phyloP scores from a whole-genome alignment of 495 filamentous ascomycete species.

The Hypoxylon rickii region DNA sequence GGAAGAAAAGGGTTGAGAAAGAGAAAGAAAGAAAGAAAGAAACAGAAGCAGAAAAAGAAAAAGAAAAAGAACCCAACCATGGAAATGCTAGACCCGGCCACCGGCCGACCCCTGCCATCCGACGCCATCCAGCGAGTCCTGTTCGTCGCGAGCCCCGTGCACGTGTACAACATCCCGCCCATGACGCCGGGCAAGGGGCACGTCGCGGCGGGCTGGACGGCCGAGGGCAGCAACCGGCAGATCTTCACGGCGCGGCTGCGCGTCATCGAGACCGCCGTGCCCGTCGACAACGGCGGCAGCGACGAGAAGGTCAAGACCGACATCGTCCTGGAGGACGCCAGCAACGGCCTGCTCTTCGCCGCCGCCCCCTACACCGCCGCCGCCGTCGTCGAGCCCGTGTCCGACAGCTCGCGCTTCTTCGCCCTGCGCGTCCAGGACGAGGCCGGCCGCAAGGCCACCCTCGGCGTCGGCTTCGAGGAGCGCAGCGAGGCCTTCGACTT shows the following conservation, averaged over 20 bases:
- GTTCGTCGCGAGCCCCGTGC: conserved; percentile 69
- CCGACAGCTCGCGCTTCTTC: conserved; percentile 79
- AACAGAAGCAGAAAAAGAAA: background rate
- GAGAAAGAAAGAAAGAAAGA: background rate
- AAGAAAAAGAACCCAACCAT: conserved; percentile 26
- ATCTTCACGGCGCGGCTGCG: conserved; percentile 85
- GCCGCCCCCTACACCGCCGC: conserved; percentile 70
- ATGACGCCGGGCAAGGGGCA: conserved; percentile 71
- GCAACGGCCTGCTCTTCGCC: conserved; percentile 74
- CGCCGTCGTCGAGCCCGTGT: conserved; percentile 67
- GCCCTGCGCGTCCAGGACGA: conserved; percentile 75
- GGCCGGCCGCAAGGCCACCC: conserved; percentile 67
- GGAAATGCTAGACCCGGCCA: conserved; percentile 61
- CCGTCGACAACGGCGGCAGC: conserved; percentile 34
- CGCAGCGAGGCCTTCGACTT: conserved; percentile 82
- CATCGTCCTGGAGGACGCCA: conserved; percentile 74
- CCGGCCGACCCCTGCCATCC: conserved; percentile 58
- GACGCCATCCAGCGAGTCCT: conserved; percentile 81
- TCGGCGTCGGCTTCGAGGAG: conserved; percentile 88
- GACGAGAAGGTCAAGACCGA: conserved; percentile 65
- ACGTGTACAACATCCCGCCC: conserved; percentile 81
- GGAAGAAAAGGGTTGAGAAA: too few relatives aligned
- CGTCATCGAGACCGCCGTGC: conserved; percentile 72
- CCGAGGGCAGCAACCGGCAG: conserved; percentile 63
- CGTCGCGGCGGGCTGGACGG: conserved; percentile 76